phyloP scores from a whole-genome alignment of 106 monocot species.

The Chionographis japonica region DNA sequence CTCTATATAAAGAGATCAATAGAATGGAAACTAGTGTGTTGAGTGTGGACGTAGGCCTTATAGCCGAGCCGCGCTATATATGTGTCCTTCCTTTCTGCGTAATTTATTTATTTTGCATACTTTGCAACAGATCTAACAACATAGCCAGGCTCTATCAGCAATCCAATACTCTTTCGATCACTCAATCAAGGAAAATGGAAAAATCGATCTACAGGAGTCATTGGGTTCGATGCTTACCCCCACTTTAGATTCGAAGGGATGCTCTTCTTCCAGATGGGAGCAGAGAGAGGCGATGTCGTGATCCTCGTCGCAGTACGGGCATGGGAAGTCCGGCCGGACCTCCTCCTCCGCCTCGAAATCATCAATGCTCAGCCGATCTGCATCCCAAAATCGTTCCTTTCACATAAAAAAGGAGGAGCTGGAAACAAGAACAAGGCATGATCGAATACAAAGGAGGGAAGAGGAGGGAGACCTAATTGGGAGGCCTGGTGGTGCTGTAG shows the following conservation, averaged over 20 bases:
- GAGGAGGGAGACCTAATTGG: conserved; percentile 34
- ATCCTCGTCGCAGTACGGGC: conserved; percentile 90
- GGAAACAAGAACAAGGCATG: background rate
- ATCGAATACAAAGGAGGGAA: background rate
- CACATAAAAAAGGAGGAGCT: background rate
- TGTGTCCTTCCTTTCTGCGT: too few species aligned
- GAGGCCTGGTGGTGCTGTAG: conserved; percentile 54
- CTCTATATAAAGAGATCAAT: too few species aligned
- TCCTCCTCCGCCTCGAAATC: conserved; percentile 75
- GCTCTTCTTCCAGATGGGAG: conserved; percentile 82
- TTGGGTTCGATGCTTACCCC: conserved; percentile 39
- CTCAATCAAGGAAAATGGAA: too few species aligned
- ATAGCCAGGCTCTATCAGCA: too few species aligned
- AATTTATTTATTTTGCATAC: too few species aligned
- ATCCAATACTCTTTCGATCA: too few species aligned
- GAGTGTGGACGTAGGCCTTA: too few species aligned
- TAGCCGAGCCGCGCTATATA: too few species aligned
- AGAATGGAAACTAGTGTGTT: too few species aligned
- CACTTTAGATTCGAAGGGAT: conserved; percentile 70
- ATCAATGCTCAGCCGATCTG: conserved; percentile 59
- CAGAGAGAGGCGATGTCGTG: conserved; percentile 82
- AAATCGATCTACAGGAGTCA: too few species aligned
- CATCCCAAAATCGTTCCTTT: conserved; percentile 2
- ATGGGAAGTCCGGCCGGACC: conserved; percentile 55
- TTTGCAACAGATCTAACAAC: too few species aligned